phyloP scores from a whole-genome alignment of 1,284 basidiomycete genomes.

The Ceratobasidium sp. region DNA sequence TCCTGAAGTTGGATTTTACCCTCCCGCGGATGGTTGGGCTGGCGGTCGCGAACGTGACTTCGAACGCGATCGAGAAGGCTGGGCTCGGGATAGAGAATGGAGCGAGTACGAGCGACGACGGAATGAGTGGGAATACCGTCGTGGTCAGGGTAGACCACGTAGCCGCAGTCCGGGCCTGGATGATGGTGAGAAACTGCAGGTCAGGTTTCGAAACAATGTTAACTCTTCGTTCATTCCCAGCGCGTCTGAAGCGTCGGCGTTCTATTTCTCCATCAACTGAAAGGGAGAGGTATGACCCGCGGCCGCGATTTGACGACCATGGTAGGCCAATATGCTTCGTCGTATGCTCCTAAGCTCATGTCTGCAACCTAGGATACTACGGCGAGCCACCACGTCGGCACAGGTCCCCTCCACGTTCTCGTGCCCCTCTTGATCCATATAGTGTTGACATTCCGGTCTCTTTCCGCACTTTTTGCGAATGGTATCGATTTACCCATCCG shows the following conservation, averaged over 20 bases:
- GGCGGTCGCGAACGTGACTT: slow-evolving; percentile 77
- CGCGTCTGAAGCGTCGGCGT: slow-evolving; percentile 78
- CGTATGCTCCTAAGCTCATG: background rate
- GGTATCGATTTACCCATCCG: slow-evolving; percentile 86
- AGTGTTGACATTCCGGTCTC: slow-evolving; percentile 84
- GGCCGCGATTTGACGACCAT: slow-evolving; percentile 85
- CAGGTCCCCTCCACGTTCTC: slow-evolving; percentile 63
- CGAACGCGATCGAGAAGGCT: slow-evolving; percentile 75
- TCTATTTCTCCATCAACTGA: slow-evolving; percentile 87
- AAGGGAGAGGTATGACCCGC: slow-evolving; percentile 80
- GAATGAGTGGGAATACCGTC: slow-evolving; percentile 47
- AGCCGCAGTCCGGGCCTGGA: slow-evolving; percentile 79
- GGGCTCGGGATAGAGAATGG: slow-evolving; percentile 60
- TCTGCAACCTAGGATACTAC: slow-evolving; percentile 53
- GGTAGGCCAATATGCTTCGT: slow-evolving; percentile 55
- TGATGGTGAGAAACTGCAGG: slow-evolving; percentile 64
- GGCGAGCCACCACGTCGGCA: slow-evolving; percentile 62
- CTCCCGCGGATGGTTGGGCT: slow-evolving; percentile 69
- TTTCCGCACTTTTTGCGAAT: slow-evolving; percentile 89
- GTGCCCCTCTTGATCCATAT: slow-evolving; percentile 72
- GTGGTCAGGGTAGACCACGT: slow-evolving; percentile 65
- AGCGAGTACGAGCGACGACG: slow-evolving; percentile 38
- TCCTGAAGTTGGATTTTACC: slow-evolving; percentile 58
- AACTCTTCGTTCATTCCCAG: slow-evolving; percentile 55
- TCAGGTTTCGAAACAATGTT: background rate